Evolutionary conservation across 2,329 filamentous ascomycete species (phyloP).

Genomic region (Daldinia sp.): DNA sequence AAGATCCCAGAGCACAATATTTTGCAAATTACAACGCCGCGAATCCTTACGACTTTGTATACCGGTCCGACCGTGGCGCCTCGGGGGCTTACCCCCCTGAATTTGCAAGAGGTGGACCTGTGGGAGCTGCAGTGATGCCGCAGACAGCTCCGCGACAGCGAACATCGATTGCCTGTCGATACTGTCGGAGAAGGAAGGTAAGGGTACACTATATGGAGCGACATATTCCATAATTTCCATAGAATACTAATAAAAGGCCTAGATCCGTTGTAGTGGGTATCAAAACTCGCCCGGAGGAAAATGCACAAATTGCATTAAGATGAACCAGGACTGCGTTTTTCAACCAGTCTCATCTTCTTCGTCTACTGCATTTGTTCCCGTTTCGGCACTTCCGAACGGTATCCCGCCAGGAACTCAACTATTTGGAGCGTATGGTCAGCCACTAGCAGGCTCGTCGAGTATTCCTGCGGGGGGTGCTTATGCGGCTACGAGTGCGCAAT

Average conservation of each 20-base stretch:
- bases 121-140: conserved; percentile 51
- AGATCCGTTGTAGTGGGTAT: conserved; percentile 70
- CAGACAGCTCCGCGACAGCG: conserved; percentile 65
- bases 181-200: conserved; percentile 70
- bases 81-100: conserved; percentile 44
- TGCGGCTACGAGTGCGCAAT: conserved; percentile 36
- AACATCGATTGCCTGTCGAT: conserved; percentile 67
- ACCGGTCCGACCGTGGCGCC: conserved; percentile 45
- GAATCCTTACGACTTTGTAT: conserved; percentile 45
- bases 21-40: conserved; percentile 29
- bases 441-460: conserved; percentile 50
- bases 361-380: conserved; percentile 66
- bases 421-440: conserved; percentile 66
- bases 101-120: conserved; percentile 46
- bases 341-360: conserved; percentile 66
- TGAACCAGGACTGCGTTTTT: conserved; percentile 69
- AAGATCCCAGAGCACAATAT: conserved; percentile 49
- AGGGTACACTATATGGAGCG: conserved; percentile 31
- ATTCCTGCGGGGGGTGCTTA: conserved; percentile 37
- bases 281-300: conserved; percentile 66
- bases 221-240: neutral
- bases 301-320: conserved; percentile 68
- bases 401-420: conserved; percentile 65
- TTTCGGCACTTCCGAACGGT: conserved; percentile 65
- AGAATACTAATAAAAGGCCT: conserved; percentile 37